Percentiles rank a stretch among this genome's conserved stretches.
Evolutionary conservation across 2,329 filamentous ascomycete species (phyloP).

Genomic region (Colletotrichum abscissum): DNA sequence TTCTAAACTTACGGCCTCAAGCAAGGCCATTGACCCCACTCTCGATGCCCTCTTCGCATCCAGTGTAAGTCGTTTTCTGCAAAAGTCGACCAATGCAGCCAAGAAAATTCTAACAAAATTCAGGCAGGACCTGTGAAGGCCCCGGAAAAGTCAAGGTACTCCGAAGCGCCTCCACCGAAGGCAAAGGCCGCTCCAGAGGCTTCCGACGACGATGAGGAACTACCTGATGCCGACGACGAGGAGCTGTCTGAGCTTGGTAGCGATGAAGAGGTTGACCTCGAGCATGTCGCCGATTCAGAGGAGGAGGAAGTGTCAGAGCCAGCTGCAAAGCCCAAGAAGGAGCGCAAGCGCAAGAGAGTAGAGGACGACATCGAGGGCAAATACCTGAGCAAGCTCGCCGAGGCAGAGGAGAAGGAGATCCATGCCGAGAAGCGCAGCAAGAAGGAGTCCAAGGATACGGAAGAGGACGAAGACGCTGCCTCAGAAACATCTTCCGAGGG

Average conservation of each 20-base stretch:
- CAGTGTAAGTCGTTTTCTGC: slow-evolving; percentile 68
- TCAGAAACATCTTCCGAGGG: slow-evolving; percentile 47
- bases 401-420: slow-evolving; percentile 66
- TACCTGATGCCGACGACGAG: slow-evolving; percentile 45
- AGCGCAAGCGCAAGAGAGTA: slow-evolving; percentile 75
- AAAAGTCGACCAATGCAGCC: not conserved
- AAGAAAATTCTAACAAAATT: slow-evolving; percentile 36
- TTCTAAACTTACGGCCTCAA: slow-evolving; percentile 52
- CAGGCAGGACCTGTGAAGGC: slow-evolving; percentile 64
- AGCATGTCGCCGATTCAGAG: slow-evolving; percentile 22
- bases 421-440: slow-evolving; percentile 67
- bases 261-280: slow-evolving; percentile 42
- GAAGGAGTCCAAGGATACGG: slow-evolving; percentile 52
- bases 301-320: slow-evolving; percentile 53
- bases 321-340: slow-evolving; percentile 55
- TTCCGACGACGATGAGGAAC: slow-evolving; percentile 43
- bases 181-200: slow-evolving; percentile 44
- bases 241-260: slow-evolving; percentile 28
- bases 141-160: slow-evolving; percentile 58
- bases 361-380: slow-evolving; percentile 77
- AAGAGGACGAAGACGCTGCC: slow-evolving; percentile 58
- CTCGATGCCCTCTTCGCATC: slow-evolving; percentile 77
- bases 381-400: slow-evolving; percentile 74
- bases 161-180: slow-evolving; percentile 46
- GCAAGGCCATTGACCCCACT: slow-evolving; percentile 73